A percentile compares a stretch with the other conserved stretches of the same genome.
Evolutionary conservation across 2,329 filamentous ascomycete species (phyloP).

Genomic region (Colletotrichum sp.): DNA sequence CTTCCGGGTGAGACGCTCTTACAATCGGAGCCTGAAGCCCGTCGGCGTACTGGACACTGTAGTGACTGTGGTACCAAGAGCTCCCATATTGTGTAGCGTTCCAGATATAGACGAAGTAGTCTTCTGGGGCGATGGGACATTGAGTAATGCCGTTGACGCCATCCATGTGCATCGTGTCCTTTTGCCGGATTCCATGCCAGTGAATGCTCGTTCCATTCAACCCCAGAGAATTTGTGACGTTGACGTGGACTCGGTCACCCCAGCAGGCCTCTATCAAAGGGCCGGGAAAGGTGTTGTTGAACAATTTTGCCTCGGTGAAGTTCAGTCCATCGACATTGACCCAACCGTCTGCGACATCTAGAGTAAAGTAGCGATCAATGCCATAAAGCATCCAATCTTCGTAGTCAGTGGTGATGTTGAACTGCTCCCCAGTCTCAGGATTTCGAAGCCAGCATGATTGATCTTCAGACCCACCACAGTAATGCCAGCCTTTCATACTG

Average conservation of each 20-base stretch:
- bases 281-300: slow-evolving; percentile 29
- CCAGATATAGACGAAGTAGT: slow-evolving; percentile 23
- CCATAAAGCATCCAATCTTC: slow-evolving; percentile 26
- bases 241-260: slow-evolving; percentile 43
- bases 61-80: slow-evolving; percentile 47
- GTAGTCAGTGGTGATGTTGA: slow-evolving; percentile 31
- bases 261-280: slow-evolving; percentile 33
- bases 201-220: slow-evolving; percentile 54
- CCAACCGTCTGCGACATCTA: slow-evolving; percentile 22
- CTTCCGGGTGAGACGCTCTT: neutral
- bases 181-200: slow-evolving; percentile 59
- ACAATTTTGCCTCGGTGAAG: slow-evolving; percentile 26
- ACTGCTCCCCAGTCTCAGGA: slow-evolving; percentile 22
- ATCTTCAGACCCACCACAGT: slow-evolving; percentile 28
- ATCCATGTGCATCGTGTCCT: slow-evolving; percentile 26
- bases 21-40: slow-evolving; percentile 62
- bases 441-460: slow-evolving; percentile 31
- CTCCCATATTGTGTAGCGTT: slow-evolving; percentile 42
- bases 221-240: slow-evolving; percentile 66
- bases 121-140: slow-evolving; percentile 60
- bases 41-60: slow-evolving; percentile 48
- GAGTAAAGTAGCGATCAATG: slow-evolving; percentile 23
- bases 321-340: slow-evolving; percentile 27
- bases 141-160: slow-evolving; percentile 43
- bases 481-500: slow-evolving; percentile 26